A percentile compares a stretch with the other conserved stretches of the same genome.
Conservation (phyloP, 345 rosid genomes). For the Ceriops zippeliana region DNA sequence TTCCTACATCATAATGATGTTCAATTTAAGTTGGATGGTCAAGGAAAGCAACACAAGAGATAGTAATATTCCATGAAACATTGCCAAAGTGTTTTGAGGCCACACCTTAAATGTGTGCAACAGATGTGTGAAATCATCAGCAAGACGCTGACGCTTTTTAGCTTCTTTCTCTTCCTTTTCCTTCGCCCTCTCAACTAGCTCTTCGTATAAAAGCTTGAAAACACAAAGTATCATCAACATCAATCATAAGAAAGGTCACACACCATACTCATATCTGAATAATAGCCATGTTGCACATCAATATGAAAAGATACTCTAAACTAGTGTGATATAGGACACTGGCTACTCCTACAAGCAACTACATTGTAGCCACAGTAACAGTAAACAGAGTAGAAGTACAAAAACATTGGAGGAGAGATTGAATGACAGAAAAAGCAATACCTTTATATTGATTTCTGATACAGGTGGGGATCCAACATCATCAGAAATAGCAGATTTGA, state of each 20-base stretch:
- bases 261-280: background rate
- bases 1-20: constrained; percentile 49
- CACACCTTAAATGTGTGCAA: constrained; percentile 66
- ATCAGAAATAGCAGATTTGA: constrained; percentile 55
- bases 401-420: background rate
- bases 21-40: background rate
- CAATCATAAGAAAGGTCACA: background rate
- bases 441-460: constrained; percentile 80
- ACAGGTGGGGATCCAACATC: constrained; percentile 46
- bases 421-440: constrained; percentile 22
- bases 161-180: constrained; percentile 98
- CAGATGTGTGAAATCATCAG: constrained; percentile 77
- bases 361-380: no score
- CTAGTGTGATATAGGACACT: no score
- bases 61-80: background rate
- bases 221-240: background rate
- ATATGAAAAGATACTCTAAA: background rate
- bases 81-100: constrained; percentile 5
- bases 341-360: no score
- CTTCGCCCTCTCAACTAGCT: constrained; percentile 73
- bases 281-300: background rate
- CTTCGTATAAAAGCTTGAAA: constrained; percentile 77
- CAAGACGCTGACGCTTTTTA: constrained; percentile 77
- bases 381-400: no score
- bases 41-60: background rate